Percentiles rank a stretch among this genome's conserved stretches.
phyloP scores from a whole-genome alignment of 208 protist genomes.

The Trichomonas vaginalis region DNA sequence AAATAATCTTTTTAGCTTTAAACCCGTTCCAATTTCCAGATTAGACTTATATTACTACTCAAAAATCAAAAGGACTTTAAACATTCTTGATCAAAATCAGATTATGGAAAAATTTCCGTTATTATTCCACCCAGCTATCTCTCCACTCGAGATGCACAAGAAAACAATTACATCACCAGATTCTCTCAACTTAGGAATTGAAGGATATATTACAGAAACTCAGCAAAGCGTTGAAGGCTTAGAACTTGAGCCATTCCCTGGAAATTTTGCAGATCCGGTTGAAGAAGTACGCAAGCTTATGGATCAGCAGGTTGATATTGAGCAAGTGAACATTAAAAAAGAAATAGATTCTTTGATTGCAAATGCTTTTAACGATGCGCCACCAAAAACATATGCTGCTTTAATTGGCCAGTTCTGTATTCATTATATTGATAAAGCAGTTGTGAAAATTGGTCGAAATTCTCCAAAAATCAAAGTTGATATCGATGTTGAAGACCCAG shows the following conservation, averaged over 20 bases:
- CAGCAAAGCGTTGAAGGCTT: neutral
- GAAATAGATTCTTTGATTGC: neutral
- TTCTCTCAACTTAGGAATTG: neutral
- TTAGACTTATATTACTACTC: neutral
- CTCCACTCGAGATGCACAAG: neutral
- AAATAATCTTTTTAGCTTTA: neutral
- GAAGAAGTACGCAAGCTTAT: neutral
- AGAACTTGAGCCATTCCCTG: neutral
- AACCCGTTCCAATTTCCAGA: neutral
- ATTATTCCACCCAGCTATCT: neutral
- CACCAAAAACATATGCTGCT: neutral
- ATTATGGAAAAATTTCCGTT: neutral
- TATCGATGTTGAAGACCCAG: neutral
- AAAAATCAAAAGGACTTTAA: neutral
- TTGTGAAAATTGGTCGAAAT: neutral
- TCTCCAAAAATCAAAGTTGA: neutral
- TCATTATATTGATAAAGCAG: neutral
- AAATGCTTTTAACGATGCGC: neutral
- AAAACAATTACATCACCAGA: neutral
- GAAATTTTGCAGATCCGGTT: neutral
- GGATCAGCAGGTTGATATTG: neutral
- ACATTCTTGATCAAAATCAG: neutral
- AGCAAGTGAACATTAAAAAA: neutral
- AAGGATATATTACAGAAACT: neutral
- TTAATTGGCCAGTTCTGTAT: neutral